phyloP scores from a whole-genome alignment of 2,329 filamentous ascomycete species.

The Lachnellula arida region DNA sequence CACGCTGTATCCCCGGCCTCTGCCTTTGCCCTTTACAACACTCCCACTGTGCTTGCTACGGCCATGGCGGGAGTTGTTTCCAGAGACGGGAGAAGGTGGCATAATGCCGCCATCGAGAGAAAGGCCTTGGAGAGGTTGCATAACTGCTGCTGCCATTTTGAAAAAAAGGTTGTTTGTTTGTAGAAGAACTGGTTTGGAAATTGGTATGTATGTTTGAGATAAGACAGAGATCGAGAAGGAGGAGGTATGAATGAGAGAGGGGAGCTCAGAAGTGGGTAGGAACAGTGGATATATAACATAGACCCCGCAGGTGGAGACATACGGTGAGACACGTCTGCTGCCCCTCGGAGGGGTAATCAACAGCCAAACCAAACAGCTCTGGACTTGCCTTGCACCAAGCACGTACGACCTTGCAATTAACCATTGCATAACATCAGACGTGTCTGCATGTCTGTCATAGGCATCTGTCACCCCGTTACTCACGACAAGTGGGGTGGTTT shows the following conservation, averaged over 20 bases:
- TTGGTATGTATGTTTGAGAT: constrained; percentile 8
- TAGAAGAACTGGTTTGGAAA: constrained; percentile 4
- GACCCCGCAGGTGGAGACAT: constrained; percentile 7
- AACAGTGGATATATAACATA: constrained; percentile 1
- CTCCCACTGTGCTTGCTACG: constrained; percentile 29
- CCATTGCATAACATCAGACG: not conserved
- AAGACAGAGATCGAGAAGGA: constrained; percentile 2
- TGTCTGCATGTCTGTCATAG: not conserved
- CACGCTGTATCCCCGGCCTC: constrained; percentile 38
- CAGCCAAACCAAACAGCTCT: constrained; percentile 1
- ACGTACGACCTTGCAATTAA: not conserved
- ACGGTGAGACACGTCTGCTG: constrained; percentile 13
- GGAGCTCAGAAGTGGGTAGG: not conserved
- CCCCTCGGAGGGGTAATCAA: not conserved
- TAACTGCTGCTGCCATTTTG: constrained; percentile 29
- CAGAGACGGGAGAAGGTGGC: constrained; percentile 30
- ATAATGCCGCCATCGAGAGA: constrained; percentile 30
- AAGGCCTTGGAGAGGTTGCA: constrained; percentile 25
- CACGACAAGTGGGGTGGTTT: not conserved
- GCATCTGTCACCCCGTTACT: not conserved
- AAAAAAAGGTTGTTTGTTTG: constrained; percentile 1
- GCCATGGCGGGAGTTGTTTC: constrained; percentile 29
- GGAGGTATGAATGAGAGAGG: constrained; percentile 4
- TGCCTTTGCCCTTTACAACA: constrained; percentile 31
- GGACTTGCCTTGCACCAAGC: not conserved